Conservation (phyloP, 305 asterid genomes). For the Fraxinus angustifolia region DNA sequence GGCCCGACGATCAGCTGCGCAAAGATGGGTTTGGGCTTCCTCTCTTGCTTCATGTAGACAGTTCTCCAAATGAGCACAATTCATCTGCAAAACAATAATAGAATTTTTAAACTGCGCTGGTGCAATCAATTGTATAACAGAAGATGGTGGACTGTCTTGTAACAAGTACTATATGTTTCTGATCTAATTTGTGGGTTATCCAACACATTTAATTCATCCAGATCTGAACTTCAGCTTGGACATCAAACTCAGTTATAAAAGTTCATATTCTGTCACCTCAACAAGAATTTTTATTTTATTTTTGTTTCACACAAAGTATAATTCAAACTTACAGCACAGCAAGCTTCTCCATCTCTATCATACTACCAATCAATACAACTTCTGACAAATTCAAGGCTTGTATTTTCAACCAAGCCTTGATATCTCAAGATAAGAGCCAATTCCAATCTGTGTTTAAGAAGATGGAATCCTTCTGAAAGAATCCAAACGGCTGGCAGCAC, state of each 20-base stretch:
- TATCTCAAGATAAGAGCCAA: neutral
- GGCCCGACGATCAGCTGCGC: conserved; percentile 93
- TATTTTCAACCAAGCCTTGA: neutral
- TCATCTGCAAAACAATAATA: conserved; percentile 59
- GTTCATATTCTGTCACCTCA: neutral
- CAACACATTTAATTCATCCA: neutral
- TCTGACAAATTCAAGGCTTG: neutral
- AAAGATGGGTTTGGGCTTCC: conserved; percentile 93
- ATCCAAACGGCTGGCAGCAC: neutral
- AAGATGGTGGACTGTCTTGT: neutral
- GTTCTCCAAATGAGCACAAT: conserved; percentile 94
- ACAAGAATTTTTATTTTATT: neutral
- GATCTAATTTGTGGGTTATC: neutral
- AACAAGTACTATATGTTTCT: neutral
- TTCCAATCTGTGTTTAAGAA: neutral
- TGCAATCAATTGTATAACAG: neutral
- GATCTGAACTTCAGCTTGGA: neutral
- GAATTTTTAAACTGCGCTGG: neutral
- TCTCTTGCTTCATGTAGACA: conserved; percentile 97
- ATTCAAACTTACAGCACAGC: neutral
- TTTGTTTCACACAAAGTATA: neutral
- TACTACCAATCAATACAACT: neutral
- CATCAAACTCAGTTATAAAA: neutral
- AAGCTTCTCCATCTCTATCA: neutral
- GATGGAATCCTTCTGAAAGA: neutral